Percentiles rank a stretch among this genome's conserved stretches.
Evolutionary conservation across 352 stramenopile genomes (phyloP).

Genomic region (Phytophthora boehmeriae): DNA sequence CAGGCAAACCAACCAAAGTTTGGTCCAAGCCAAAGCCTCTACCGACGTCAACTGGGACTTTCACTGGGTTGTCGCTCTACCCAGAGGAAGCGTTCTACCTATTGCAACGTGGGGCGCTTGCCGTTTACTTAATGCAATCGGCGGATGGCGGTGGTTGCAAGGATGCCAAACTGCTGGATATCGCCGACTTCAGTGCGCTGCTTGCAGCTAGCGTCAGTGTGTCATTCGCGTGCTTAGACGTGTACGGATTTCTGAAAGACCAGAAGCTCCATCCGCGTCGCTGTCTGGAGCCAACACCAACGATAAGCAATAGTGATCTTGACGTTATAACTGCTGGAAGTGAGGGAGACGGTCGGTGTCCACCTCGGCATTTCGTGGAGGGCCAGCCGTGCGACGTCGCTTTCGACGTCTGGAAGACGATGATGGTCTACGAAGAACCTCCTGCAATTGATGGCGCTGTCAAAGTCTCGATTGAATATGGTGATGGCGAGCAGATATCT

Average conservation of each 20-base stretch:
- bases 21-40: slow-evolving; percentile 4
- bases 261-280: slow-evolving; percentile 71
- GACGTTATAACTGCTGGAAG: neutral
- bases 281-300: slow-evolving; percentile 24
- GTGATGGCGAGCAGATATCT: neutral
- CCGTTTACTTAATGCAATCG: slow-evolving; percentile 43
- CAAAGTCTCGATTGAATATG: neutral
- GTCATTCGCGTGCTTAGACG: slow-evolving; percentile 49
- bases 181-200: slow-evolving; percentile 34
- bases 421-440: slow-evolving; percentile 10
- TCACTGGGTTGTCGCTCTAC: slow-evolving; percentile 69
- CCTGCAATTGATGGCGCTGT: neutral
- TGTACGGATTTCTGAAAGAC: slow-evolving; percentile 69
- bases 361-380: slow-evolving; percentile 29
- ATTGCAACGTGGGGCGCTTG: slow-evolving; percentile 54
- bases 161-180: slow-evolving; percentile 21
- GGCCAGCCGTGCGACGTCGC: slow-evolving; percentile 29
- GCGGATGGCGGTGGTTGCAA: neutral
- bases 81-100: slow-evolving; percentile 75
- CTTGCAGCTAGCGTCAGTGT: slow-evolving; percentile 31
- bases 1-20: slow-evolving; percentile 10
- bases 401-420: slow-evolving; percentile 69
- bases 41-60: slow-evolving; percentile 39
- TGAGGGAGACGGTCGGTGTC: slow-evolving; percentile 9
- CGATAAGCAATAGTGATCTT: neutral